Evolutionary conservation across 164 flowering plant species (phyloP), one percentile per base, ranked within the genome.

Genomic region (Piper longum): DNA sequence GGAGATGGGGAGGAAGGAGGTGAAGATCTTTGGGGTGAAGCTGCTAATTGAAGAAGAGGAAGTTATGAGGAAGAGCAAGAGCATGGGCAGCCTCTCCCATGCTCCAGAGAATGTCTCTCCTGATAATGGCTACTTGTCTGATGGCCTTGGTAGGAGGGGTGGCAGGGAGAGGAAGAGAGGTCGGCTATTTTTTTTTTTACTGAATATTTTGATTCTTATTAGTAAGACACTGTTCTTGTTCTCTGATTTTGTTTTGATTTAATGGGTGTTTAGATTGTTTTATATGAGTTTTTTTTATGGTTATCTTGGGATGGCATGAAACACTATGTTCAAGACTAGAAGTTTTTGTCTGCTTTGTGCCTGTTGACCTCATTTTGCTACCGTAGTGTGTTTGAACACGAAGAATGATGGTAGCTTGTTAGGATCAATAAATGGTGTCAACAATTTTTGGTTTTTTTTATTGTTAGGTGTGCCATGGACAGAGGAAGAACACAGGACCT

Each of bases 21-120:
- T 79, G 68, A 79, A 70, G 71, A 64, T 76, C 7, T 79, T 76
- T 62, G 82, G 82, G 16, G 78, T 79, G 45, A 74, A 54, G 9
- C 72, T 79, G 39, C 41, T 14, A 62, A 36, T 18, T 1, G 48
- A 61, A 4, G 56, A 58, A 39, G 63, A 56, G 3, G 71, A 69
- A 26, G 59, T 58, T 3, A 73, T 75, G 59, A 78, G 68, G 73
- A 83, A 78, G 68, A 78, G 83, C 41, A 18, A 48, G 16, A 81
- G 87, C 63, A 56, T 78, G 80, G 83, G 74, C 3, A 77, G 81
- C 65, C 54, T 81, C 62, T 67, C 52, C 52, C 14, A 12, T 48
- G 43, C 16, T 16, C 14, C 54, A 4, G 40, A 16, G 2, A 59
- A 39, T 9, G 18, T 41, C 2, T 9, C 60, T 26, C 42, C 13